Conservation (phyloP, 768 basidiomycete genomes). For the Termitomyces sp. region DNA sequence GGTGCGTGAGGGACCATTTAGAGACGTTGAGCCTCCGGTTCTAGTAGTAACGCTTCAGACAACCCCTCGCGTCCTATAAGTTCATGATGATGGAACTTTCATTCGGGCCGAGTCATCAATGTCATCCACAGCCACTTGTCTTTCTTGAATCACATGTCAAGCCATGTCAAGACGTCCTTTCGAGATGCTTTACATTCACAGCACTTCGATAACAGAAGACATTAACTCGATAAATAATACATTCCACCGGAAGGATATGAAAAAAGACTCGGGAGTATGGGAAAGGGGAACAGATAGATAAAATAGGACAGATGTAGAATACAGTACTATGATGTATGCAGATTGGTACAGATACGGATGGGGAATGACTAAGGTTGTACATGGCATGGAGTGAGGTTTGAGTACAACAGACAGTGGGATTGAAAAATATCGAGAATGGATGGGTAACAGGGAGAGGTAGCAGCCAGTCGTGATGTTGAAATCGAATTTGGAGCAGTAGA, state of each 20-base stretch:
- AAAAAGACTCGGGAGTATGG: no score
- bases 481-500: neutral
- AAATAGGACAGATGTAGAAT: neutral
- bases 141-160: no score
- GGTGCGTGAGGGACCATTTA: no score
- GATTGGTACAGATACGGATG: neutral
- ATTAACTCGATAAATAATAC: neutral
- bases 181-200: no score
- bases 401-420: neutral
- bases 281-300: neutral
- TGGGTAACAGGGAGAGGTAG: neutral
- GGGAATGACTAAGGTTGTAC: neutral
- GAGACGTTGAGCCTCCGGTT: no score
- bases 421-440: neutral
- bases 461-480: neutral
- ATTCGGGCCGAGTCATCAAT: no score
- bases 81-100: no score
- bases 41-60: no score
- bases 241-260: neutral
- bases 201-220: neutral
- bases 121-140: no score
- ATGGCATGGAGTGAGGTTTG: neutral
- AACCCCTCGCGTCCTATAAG: no score
- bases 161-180: no score
- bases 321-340: neutral